These are phyloP conservation scores for Pythium angustatum DNA, from an alignment of 352 stramenopile genomes.

Conservation along the genomic window DNA sequence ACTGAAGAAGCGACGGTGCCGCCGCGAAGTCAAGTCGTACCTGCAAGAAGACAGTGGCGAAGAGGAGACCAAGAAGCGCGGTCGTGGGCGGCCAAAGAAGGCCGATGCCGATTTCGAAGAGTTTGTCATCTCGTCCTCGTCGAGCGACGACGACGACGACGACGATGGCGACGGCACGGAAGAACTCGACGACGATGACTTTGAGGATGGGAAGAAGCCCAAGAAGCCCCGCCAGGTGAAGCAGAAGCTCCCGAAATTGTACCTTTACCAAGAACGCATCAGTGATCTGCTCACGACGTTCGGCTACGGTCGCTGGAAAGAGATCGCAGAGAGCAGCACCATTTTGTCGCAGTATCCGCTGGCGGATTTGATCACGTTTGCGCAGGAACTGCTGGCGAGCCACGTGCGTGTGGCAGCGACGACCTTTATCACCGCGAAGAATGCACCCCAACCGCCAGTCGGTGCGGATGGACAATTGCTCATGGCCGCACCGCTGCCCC, in stretches of 20 bases:
- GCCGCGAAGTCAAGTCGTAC: conserved; percentile 77
- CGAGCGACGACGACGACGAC: conserved; percentile 51
- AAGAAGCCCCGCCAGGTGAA: conserved; percentile 31
- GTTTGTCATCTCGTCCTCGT: conserved; percentile 62
- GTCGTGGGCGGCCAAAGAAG: conserved; percentile 31
- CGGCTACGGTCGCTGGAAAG: conserved; percentile 85
- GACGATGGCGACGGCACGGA: conserved; percentile 60
- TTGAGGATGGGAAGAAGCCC: conserved; percentile 36
- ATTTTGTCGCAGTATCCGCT: conserved; percentile 47
- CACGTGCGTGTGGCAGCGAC: conserved; percentile 45
- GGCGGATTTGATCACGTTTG: conserved; percentile 46
- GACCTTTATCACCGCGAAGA: conserved; percentile 9
- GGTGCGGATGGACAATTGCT: not conserved
- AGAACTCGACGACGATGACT: conserved; percentile 47
- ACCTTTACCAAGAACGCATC: conserved; percentile 44
- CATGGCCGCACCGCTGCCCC: not conserved
- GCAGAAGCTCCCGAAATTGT: conserved; percentile 34
- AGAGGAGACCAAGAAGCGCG: conserved; percentile 33
- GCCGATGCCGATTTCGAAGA: conserved; percentile 58
- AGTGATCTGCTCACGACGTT: conserved; percentile 54
- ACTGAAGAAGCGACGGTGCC: conserved; percentile 70
- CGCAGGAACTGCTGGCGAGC: conserved; percentile 49
- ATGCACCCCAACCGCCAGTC: not conserved
- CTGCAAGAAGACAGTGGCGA: conserved; percentile 62
- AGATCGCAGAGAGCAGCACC: conserved; percentile 43